phyloP scores from a whole-genome alignment of 2,329 filamentous ascomycete species.

The Fusarium nisikadoi region DNA sequence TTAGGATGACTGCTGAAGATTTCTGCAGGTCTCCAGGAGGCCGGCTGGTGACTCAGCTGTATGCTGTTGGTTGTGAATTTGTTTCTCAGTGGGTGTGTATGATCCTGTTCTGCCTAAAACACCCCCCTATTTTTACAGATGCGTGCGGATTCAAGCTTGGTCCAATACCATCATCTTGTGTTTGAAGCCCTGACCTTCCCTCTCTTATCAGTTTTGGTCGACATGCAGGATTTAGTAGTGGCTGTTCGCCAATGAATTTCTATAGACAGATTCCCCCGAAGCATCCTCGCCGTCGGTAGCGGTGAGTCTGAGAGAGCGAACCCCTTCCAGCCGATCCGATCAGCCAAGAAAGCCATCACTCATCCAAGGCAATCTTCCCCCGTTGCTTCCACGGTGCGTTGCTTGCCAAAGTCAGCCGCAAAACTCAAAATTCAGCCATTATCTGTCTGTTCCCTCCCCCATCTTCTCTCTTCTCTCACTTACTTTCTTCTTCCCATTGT shows the following conservation, averaged over 20 bases:
- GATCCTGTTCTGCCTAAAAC: conserved; percentile 1
- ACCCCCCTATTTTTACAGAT: conserved; percentile 17
- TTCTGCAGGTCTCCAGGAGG: background rate
- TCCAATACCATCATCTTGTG: background rate
- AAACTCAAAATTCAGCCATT: background rate
- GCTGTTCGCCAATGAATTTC: background rate
- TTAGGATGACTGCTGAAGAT: background rate
- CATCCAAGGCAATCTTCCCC: background rate
- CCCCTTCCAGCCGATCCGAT: background rate
- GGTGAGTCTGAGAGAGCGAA: conserved; percentile 3
- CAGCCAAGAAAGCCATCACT: background rate
- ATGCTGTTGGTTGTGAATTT: background rate
- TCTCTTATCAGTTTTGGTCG: background rate
- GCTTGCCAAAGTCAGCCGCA: background rate
- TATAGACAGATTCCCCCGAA: background rate
- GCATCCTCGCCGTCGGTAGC: background rate
- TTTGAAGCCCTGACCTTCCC: background rate
- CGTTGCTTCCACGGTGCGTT: background rate
- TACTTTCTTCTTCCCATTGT: background rate
- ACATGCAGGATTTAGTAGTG: background rate
- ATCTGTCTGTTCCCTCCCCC: background rate
- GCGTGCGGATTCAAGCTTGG: background rate
- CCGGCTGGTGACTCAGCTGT: background rate
- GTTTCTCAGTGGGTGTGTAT: background rate
- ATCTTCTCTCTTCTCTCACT: conserved; percentile 14